Conservation (phyloP, 805 yeast species). For the Pichia exigua region DNA sequence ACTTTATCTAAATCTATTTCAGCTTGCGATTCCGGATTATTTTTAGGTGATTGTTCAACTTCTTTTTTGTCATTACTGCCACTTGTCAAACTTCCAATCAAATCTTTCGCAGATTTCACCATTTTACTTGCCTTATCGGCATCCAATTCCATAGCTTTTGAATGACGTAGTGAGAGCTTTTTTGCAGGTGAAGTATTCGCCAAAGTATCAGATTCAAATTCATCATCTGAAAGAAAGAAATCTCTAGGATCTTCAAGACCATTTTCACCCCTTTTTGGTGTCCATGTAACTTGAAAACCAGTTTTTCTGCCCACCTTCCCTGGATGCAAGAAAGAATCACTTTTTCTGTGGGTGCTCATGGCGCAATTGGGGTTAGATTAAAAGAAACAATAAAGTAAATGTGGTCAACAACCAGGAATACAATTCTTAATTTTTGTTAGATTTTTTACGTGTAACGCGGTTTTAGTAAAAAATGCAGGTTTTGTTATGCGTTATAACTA, state of each 20-base stretch:
- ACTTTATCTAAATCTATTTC: conserved; percentile 24
- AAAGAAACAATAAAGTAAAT: neutral
- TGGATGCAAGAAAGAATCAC: conserved; percentile 36
- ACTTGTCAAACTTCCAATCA: conserved; percentile 2
- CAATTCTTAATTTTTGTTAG: neutral
- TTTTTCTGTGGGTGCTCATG: conserved; percentile 17
- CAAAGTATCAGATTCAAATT: conserved; percentile 23
- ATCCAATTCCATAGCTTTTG: neutral
- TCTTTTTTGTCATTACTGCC: conserved; percentile 4
- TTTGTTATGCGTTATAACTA: no score
- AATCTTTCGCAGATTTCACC: no score
- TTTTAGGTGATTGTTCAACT: neutral
- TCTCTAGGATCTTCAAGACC: conserved; percentile 66
- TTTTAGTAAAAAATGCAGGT: no score
- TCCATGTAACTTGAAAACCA: conserved; percentile 34
- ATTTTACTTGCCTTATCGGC: neutral
- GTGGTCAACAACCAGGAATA: neutral
- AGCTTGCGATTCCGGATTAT: neutral
- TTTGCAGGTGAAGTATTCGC: conserved; percentile 9
- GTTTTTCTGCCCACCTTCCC: conserved; percentile 63
- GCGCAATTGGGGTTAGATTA: neutral
- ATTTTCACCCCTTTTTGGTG: conserved; percentile 45
- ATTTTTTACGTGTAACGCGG: neutral
- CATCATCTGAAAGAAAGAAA: conserved; percentile 48
- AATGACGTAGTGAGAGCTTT: conserved; percentile 7